These are phyloP conservation scores for Novymonas esmeraldas DNA, from an alignment of 208 protist species.

Conservation along the genomic window DNA sequence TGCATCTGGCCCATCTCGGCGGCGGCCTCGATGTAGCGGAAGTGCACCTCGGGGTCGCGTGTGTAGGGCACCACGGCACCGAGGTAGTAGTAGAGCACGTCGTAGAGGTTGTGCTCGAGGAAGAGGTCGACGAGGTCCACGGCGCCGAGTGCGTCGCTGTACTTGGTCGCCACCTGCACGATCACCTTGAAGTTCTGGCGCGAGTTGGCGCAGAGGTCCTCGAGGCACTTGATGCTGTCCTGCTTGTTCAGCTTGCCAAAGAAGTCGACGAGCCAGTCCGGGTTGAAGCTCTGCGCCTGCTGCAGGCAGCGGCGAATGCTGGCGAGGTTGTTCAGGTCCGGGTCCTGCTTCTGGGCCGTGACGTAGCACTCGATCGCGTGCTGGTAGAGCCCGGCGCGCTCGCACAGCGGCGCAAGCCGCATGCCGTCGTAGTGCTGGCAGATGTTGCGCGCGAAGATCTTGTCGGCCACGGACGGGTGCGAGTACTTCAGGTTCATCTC, in stretches of 20 bases:
- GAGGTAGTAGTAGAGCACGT: constrained; percentile 98
- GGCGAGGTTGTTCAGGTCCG: constrained; percentile 87
- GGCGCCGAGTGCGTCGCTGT: constrained; percentile 96
- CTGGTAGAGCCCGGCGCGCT: constrained; percentile 97
- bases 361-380: constrained; percentile 99
- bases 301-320: constrained; percentile 99
- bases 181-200: constrained; percentile 98
- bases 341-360: constrained; percentile 75
- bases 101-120: constrained; percentile 95
- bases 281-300: constrained; percentile 93
- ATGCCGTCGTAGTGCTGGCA: constrained; percentile 98
- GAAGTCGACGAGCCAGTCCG: constrained; percentile 96
- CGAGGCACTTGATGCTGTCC: constrained; percentile 97
- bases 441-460: constrained; percentile 97
- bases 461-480: constrained; percentile 97
- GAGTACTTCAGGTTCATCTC: constrained; percentile 99
- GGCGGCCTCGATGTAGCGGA: constrained; percentile 99
- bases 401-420: constrained; percentile 97
- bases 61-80: constrained; percentile 96
- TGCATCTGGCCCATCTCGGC: constrained; percentile 97
- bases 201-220: constrained; percentile 96
- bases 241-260: constrained; percentile 97
- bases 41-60: constrained; percentile 98
- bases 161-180: constrained; percentile 98
- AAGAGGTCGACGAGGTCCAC: constrained; percentile 97